Evolutionary conservation across 345 rosid species (phyloP), one percentile per base, ranked within the genome.

Genomic region (Iberis pinnata): DNA sequence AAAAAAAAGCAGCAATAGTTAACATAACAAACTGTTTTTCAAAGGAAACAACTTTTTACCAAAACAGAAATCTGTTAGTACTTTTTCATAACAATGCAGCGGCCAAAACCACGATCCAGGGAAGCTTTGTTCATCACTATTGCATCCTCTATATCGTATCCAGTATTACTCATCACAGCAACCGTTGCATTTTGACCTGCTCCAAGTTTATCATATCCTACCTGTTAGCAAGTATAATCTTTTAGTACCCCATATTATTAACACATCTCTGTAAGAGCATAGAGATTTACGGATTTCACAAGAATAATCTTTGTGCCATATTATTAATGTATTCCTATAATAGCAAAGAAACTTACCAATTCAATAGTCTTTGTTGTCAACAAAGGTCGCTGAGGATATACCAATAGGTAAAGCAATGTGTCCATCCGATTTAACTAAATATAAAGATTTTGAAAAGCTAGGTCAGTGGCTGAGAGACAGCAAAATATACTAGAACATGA

Each of bases 121-220:
- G 95, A 90, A 37, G 96, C 66, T 72, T 90, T 87, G 75, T 90
- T 90, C 98, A 87, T 90, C 56, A 90, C 96, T 51, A 90, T 90
- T 27, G 98, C 96, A 60, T 90, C 96, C 71, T 90, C 96, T 71
- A 87, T 90, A 75, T 90, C 98, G 62, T 90, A 90, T 61, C 98
- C 98, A 75, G 80, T 80, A 60, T 82, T 78, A 72, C 96, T 87
- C 88, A 84, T 87, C 38, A 90, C 98, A 58, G 95, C 95, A 79
- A 90, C 92, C 54, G 92, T 90, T 51, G 96, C 98, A 79, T 90
- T 90, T 70, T 90, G 95, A 67, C 98, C 98, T 56, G 96, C 98
- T 63, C 98, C 96, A 65, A 90, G 98, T 71, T 90, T 87, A 72
- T 90, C 98, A 50, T 80, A 90, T 63, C 95, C 92, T 53, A 82